Evolutionary conservation across 805 yeast genomes (phyloP).

Genomic region (Zygosaccharomyces pseudorouxii): DNA sequence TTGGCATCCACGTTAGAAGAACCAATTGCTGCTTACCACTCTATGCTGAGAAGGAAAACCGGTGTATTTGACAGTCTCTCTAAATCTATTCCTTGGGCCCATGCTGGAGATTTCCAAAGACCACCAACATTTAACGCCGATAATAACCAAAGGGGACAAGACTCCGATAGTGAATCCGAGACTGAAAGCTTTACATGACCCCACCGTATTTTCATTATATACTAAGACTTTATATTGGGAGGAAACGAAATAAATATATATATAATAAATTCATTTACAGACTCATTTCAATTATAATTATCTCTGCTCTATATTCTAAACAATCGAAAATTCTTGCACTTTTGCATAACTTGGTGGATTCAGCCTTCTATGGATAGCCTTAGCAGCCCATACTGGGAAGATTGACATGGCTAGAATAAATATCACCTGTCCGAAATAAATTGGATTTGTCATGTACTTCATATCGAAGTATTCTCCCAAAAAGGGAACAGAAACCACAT

Average conservation of each 20-base stretch:
- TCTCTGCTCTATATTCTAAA: neutral
- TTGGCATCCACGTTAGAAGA: constrained; percentile 13
- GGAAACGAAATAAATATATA: neutral
- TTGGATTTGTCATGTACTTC: constrained; percentile 49
- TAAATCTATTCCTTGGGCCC: constrained; percentile 65
- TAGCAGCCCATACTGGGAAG: constrained; percentile 85
- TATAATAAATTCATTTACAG: neutral
- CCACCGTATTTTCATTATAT: constrained; percentile 8
- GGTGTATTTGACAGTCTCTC: constrained; percentile 26
- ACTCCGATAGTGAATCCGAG: constrained; percentile 24
- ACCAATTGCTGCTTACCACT: constrained; percentile 24
- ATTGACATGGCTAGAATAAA: constrained; percentile 65
- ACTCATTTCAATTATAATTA: neutral
- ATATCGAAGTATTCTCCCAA: constrained; percentile 83
- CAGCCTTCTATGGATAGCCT: constrained; percentile 65
- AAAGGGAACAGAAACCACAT: constrained; percentile 74
- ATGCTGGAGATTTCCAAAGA: constrained; percentile 80
- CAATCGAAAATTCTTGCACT: constrained; percentile 61
- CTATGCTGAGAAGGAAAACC: constrained; percentile 24
- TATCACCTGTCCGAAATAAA: constrained; percentile 65
- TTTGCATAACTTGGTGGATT: constrained; percentile 96
- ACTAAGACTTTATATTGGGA: neutral
- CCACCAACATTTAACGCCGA: constrained; percentile 29
- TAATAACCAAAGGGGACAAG: constrained; percentile 19
- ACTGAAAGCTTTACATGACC: constrained; percentile 14